Evolutionary conservation across 140 eudicot genomes (phyloP), one percentile per base, ranked within the genome.

Genomic region (Senecio squalidus): DNA sequence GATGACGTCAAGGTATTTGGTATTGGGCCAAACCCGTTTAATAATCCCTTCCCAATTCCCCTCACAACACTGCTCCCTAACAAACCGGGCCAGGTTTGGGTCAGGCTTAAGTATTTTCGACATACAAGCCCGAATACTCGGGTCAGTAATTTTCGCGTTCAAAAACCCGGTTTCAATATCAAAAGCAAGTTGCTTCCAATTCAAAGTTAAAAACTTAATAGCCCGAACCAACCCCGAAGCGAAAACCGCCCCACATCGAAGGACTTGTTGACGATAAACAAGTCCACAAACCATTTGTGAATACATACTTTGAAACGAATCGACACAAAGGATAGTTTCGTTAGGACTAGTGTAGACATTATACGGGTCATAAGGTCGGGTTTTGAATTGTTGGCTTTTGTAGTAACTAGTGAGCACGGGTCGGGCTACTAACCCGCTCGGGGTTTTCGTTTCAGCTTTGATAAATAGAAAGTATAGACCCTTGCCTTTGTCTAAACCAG

Each of bases 321-420:
- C 86, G 10, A 52, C 78, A 7, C 82, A 80, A 1, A 80, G 79
- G 33, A 75, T 68, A 67, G 79, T 54, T 55, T 71, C 82, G 0
- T 76, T 69, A 0, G 86, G 86, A 55, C 86, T 80, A 5, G 86
- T 80, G 74, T 59, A 44, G 26, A 57, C 68, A 36, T 59, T 70
- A 54, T 79, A 79, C 0, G 81, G 85, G 62, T 75, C 81, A 43
- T 75, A 75, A 5, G 73, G 78, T 26, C 81, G 43, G 66, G 57
- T 70, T 45, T 45, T 60, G 55, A 75, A 66, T 16, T 74, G 70
- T 8, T 58, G 71, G 40, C 81, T 71, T 25, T 70, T 79, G 76
- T 79, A 79, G 78, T 66, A 79, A 43, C 85, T 75, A n/a, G 85
- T 75, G 13, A 79, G 58, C 39, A 79, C 85, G 11, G 81, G 85